A percentile compares a stretch with the other conserved stretches of the same genome.
These are phyloP conservation scores for Phytophthora hibernalis DNA, from an alignment of 352 stramenopile genomes.

Conservation along the genomic window DNA sequence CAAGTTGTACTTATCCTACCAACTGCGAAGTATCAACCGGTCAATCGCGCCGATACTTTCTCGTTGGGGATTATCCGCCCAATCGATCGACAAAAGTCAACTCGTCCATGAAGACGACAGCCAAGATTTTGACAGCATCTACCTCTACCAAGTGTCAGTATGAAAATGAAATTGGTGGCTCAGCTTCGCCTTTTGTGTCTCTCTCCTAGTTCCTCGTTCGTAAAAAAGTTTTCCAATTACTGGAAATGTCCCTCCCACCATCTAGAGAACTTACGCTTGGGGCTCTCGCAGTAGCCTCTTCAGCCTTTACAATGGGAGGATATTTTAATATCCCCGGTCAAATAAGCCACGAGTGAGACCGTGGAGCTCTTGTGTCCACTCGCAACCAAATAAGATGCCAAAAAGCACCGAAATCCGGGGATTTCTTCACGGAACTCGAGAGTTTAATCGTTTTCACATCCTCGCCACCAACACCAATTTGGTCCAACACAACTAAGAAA, in stretches of 20 bases:
- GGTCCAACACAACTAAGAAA: neutral
- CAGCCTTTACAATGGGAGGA: slow-evolving; percentile 50
- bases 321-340: slow-evolving; percentile 22
- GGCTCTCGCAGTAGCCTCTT: slow-evolving; percentile 47
- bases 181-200: slow-evolving; percentile 80
- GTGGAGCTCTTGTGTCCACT: slow-evolving; percentile 29
- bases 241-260: slow-evolving; percentile 43
- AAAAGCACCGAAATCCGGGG: slow-evolving; percentile 6
- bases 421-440: slow-evolving; percentile 37
- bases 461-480: slow-evolving; percentile 33
- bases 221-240: slow-evolving; percentile 5
- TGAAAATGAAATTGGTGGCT: slow-evolving; percentile 47
- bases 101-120: slow-evolving; percentile 28
- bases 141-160: slow-evolving; percentile 58
- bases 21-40: slow-evolving; percentile 70
- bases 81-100: slow-evolving; percentile 38
- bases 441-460: slow-evolving; percentile 34
- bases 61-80: slow-evolving; percentile 55
- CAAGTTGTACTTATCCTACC: slow-evolving; percentile 68
- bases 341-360: slow-evolving; percentile 14
- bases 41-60: slow-evolving; percentile 63
- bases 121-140: slow-evolving; percentile 56
- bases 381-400: slow-evolving; percentile 9
- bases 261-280: slow-evolving; percentile 46
- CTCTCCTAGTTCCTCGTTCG: slow-evolving; percentile 40